A percentile compares a stretch with the other conserved stretches of the same genome.
phyloP scores from a whole-genome alignment of 2,329 filamentous ascomycete species.

The Pyrenochaeta sp. region DNA sequence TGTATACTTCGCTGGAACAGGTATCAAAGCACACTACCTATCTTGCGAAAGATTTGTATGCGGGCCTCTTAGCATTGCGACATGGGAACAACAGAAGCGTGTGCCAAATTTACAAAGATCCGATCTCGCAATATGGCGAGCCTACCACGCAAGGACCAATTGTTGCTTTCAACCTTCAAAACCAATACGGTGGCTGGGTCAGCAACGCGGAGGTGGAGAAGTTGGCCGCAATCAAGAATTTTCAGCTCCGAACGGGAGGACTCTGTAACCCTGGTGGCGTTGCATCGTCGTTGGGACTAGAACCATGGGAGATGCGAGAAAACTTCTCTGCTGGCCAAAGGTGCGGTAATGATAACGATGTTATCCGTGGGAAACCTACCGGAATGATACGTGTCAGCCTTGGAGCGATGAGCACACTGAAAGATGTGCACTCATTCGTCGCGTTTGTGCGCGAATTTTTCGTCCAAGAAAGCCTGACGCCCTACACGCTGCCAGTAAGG shows the following conservation, averaged over 20 bases:
- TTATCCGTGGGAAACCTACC: slow-evolving; percentile 84
- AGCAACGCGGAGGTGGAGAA: slow-evolving; percentile 89
- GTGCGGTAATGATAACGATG: slow-evolving; percentile 83
- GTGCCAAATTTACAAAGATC: slow-evolving; percentile 70
- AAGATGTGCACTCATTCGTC: slow-evolving; percentile 77
- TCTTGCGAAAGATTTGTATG: slow-evolving; percentile 67
- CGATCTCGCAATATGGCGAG: slow-evolving; percentile 53
- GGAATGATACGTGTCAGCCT: slow-evolving; percentile 86
- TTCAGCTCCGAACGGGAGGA: slow-evolving; percentile 87
- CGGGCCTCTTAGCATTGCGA: slow-evolving; percentile 65
- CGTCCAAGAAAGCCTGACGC: slow-evolving; percentile 38
- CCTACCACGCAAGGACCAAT: slow-evolving; percentile 71
- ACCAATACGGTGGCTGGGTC: slow-evolving; percentile 74
- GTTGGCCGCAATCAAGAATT: slow-evolving; percentile 76
- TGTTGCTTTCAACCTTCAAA: slow-evolving; percentile 82
- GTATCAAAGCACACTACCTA: slow-evolving; percentile 76
- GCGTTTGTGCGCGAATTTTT: slow-evolving; percentile 68
- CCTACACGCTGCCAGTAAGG: slow-evolving; percentile 26
- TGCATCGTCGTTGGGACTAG: slow-evolving; percentile 74
- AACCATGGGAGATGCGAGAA: slow-evolving; percentile 80
- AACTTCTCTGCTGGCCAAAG: slow-evolving; percentile 87
- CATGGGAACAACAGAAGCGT: slow-evolving; percentile 75
- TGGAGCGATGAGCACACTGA: slow-evolving; percentile 84
- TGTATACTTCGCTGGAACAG: slow-evolving; percentile 76
- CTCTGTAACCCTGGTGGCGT: slow-evolving; percentile 93